Percentiles rank a stretch among this genome's conserved stretches.
phyloP scores from a whole-genome alignment of 768 basidiomycete genomes.

The Sporobolomyces phaffii region DNA sequence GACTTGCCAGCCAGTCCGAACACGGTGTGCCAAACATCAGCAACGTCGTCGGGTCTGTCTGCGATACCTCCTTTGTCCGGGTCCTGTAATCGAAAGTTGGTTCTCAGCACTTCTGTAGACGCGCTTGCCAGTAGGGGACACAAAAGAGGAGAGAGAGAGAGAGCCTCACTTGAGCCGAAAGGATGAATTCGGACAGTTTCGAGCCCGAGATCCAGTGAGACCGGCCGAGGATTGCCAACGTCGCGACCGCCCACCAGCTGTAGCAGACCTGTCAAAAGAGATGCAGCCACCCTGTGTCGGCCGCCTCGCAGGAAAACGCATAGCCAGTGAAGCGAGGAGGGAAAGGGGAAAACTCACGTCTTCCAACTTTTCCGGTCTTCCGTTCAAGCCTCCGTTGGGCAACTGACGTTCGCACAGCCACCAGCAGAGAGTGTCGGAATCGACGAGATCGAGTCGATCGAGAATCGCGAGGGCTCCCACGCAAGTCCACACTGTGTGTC shows the following conservation, averaged over 20 bases:
- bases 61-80: constrained; percentile 85
- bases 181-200: constrained; percentile 71
- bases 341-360: constrained; percentile 58
- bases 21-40: constrained; percentile 92
- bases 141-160: not conserved
- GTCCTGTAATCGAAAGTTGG: constrained; percentile 58
- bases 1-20: constrained; percentile 77
- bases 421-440: constrained; percentile 73
- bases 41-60: constrained; percentile 85
- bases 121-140: not conserved
- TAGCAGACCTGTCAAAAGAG: constrained; percentile 71
- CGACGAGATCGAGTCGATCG: constrained; percentile 68
- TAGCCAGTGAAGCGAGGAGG: too few species aligned
- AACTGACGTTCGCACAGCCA: constrained; percentile 93
- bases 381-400: constrained; percentile 88
- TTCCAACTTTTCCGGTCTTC: constrained; percentile 93
- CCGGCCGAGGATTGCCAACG: constrained; percentile 74
- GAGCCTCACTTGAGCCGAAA: constrained; percentile 68
- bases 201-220: constrained; percentile 80
- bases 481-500: constrained; percentile 83
- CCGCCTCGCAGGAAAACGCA: too few species aligned
- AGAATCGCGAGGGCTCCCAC: constrained; percentile 80
- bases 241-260: constrained; percentile 90
- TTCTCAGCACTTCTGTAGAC: too few species aligned
- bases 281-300: too few species aligned